These are phyloP conservation scores for Breynia disticha DNA, from an alignment of 441 rosid species.

Conservation along the genomic window DNA sequence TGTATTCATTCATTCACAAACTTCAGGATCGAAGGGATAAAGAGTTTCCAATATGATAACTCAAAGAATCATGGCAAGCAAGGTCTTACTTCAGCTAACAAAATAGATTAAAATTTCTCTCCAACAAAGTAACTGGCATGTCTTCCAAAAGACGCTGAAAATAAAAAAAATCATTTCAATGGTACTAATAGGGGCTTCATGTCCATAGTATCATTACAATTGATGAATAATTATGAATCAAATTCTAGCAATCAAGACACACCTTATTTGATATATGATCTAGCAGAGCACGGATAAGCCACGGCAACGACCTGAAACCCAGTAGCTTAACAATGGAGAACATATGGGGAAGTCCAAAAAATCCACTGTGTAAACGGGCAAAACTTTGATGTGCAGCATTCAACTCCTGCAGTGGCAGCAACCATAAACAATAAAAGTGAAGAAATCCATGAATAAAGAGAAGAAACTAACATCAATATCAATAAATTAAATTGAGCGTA, in stretches of 20 bases:
- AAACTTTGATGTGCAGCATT: conserved; percentile 97
- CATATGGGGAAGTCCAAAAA: conserved; percentile 87
- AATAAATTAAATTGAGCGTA: conserved; percentile 14
- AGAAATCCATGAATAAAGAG: conserved; percentile 1
- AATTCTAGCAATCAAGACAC: conserved; percentile 3
- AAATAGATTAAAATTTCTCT: no score
- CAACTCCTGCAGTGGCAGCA: conserved; percentile 53
- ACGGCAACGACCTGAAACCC: conserved; percentile 94
- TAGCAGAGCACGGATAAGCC: conserved; percentile 92
- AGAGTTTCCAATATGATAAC: no score
- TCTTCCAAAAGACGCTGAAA: no score
- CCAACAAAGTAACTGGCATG: no score
- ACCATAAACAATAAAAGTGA: background rate
- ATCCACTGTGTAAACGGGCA: conserved; percentile 88
- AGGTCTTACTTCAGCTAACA: no score
- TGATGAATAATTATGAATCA: no score
- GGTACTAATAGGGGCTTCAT: no score
- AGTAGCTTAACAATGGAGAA: conserved; percentile 82
- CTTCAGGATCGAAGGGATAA: no score
- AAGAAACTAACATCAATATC: conserved; percentile 1
- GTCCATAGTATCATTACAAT: no score
- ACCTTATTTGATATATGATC: conserved; percentile 98
- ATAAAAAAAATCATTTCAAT: no score
- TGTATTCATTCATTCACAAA: no score
- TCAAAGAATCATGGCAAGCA: no score